Percentiles rank a stretch among this genome's conserved stretches.
phyloP scores from a whole-genome alignment of 345 rosid genomes.

The Brassica napus region Da-Ae NC_063451.1:38267501-38268000 shows the following conservation, averaged over 20 bases:
- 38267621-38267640: conserved; percentile 89
- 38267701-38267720: conserved; percentile 36
- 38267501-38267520: conserved; percentile 81
- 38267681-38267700: conserved; percentile 29
- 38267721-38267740: conserved; percentile 40
- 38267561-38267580: background rate
- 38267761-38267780: conserved; percentile 1
- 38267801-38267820: conserved; percentile 43
- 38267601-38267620: background rate
- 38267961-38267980: conserved; percentile 21
- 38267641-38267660: conserved; percentile 48
- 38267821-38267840: conserved; percentile 49
- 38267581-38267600: too few relatives aligned
- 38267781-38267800: background rate
- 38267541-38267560: conserved; percentile 44
- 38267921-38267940: conserved; percentile 21
- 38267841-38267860: conserved; percentile 33
- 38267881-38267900: conserved; percentile 23
- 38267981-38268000: background rate
- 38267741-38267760: background rate
- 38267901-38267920: conserved; percentile 12
- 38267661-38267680: conserved; percentile 48
- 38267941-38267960: conserved; percentile 4
- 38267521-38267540: conserved; percentile 77
- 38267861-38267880: conserved; percentile 24